Conservation (phyloP, 345 rosid species). For the Isatis tinctoria region DNA sequence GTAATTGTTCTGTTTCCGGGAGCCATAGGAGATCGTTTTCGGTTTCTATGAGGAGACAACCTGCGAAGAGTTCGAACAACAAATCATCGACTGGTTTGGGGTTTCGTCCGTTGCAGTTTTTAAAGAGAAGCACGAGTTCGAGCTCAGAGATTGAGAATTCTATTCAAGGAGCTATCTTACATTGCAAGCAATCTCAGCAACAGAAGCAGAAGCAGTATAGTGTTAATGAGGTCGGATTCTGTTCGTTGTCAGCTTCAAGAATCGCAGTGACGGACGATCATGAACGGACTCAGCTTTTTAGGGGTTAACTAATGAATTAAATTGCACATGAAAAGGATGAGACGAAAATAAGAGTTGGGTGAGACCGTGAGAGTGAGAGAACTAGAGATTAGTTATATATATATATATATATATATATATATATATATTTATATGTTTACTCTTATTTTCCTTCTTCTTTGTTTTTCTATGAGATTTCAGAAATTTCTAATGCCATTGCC, state of each 20-base stretch:
- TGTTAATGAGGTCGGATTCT: slow-evolving; percentile 45
- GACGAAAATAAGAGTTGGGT: slow-evolving; percentile 20
- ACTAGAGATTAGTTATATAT: slow-evolving; percentile 15
- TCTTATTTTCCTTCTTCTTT: slow-evolving; percentile 6
- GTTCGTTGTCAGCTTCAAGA: slow-evolving; percentile 50
- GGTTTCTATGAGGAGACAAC: slow-evolving; percentile 51
- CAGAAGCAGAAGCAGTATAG: slow-evolving; percentile 40
- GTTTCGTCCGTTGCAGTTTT: slow-evolving; percentile 37
- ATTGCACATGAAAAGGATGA: background rate
- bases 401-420: too few species aligned
- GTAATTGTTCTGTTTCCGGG: slow-evolving; percentile 27
- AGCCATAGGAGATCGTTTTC: slow-evolving; percentile 80
- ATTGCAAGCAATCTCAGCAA: slow-evolving; percentile 78
- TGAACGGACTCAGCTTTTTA: slow-evolving; percentile 48
- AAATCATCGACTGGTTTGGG: slow-evolving; percentile 38
- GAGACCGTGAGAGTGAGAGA: slow-evolving; percentile 22
- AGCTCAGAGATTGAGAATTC: slow-evolving; percentile 65
- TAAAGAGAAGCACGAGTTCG: slow-evolving; percentile 62
- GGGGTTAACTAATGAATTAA: slow-evolving; percentile 40
- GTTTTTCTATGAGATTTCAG: background rate
- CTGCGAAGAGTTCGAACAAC: slow-evolving; percentile 39
- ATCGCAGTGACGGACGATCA: slow-evolving; percentile 43
- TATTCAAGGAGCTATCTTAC: slow-evolving; percentile 88
- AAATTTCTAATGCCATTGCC: background rate
- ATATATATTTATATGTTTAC: too few species aligned